Evolutionary conservation across 805 yeast genomes (phyloP).

Genomic region (Cyberlindnera mycetangii): DNA sequence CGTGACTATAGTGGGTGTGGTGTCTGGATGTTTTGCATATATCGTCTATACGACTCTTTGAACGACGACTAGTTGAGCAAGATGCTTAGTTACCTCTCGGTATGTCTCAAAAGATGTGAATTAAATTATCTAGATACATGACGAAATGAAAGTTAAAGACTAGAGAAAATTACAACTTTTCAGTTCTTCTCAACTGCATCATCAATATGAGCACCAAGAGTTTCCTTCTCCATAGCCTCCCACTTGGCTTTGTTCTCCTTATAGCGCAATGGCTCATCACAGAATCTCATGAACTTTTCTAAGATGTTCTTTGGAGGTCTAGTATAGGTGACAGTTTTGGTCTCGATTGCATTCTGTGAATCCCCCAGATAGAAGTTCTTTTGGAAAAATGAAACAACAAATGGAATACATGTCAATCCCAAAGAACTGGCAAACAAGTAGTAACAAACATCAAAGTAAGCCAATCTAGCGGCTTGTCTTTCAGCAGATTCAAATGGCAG

Average conservation of each 20-base stretch:
- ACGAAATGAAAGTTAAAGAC: no score
- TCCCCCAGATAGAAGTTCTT: constrained; percentile 36
- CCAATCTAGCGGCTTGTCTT: constrained; percentile 33
- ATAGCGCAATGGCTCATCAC: constrained; percentile 15
- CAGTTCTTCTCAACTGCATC: neutral
- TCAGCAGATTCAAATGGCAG: constrained; percentile 28
- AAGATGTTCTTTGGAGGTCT: constrained; percentile 9
- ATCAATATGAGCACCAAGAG: neutral
- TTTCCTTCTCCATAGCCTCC: constrained; percentile 3
- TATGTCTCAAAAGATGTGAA: no score
- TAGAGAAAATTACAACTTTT: no score
- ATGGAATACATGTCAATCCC: constrained; percentile 30
- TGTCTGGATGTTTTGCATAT: no score
- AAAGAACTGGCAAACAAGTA: constrained; percentile 30
- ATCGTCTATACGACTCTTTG: no score
- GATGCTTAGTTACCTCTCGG: no score
- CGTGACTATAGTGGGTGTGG: no score
- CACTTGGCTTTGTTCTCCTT: constrained; percentile 10
- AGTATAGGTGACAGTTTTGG: constrained; percentile 7
- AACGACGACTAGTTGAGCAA: no score
- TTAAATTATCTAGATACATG: no score
- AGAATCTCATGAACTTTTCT: constrained; percentile 10
- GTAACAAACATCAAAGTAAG: constrained; percentile 32
- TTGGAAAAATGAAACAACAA: constrained; percentile 33
- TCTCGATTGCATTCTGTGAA: constrained; percentile 34